Base-by-base conservation (phyloP, 345 rosid genomes). In the Kandelia obovata region DNA sequence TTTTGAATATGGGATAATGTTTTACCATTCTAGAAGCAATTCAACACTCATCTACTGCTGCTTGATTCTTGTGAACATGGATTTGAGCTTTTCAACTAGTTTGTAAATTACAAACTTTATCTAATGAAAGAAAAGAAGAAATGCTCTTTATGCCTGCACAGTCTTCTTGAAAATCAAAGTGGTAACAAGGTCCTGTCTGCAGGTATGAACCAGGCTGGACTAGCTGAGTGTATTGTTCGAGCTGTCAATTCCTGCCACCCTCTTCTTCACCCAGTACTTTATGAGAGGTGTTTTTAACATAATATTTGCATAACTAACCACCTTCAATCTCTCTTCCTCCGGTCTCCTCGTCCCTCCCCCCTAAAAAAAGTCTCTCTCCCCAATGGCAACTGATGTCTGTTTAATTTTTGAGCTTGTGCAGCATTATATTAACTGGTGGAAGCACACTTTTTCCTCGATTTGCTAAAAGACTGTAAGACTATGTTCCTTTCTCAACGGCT, bases 191-290 rank as follows among this genome's bases (percentile, higher is more conserved):
- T 43, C 52, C 7, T 64, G 60, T 73, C 55, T 59, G 21, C 85
- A 91, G 98, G 98, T 77, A 86, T 91, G 93, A 87, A 89, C 70
- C 89, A 94, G 86, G 98, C 97, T 47, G 98, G 98, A 76, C 87
- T 94, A 49, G 96, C 93, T 46, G 97, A 94, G 81, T 88, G 97
- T 80, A 88, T 94, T 70, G 97, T 94, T 46, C 89, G 98, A 79
- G 87, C 98, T 58, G 85, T 94, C 53, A 91, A 80, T 82, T 81
- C 92, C 39, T 91, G 98, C 72, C 95, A 89, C 70, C 77, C 96
- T 58, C 84, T 81, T 72, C 84, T 94, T 75, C 98, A 91, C 61
- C 96, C 97, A 19, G 84, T 94, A 56, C 89, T 94, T 64, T 91
- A 89, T 80, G 87, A 88, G 79, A 94, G 95, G 98, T 94, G 75